Percentiles rank a stretch among this genome's conserved stretches.
phyloP scores from a whole-genome alignment of 495 filamentous ascomycete species.

The Glarea lozoyensis region DNA sequence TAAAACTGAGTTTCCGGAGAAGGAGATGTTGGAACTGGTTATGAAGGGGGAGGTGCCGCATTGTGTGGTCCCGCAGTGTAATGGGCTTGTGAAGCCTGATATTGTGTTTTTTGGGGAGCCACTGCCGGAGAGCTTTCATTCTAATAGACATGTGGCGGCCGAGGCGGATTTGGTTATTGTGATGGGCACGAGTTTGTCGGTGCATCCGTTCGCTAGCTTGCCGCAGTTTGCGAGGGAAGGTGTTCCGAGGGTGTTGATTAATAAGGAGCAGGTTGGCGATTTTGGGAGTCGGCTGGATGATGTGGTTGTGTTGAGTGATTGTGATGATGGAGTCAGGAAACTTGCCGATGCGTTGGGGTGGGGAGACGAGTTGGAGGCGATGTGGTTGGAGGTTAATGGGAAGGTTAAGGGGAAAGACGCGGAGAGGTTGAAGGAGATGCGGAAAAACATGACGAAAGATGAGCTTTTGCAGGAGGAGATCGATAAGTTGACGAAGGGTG shows the following conservation, averaged over 20 bases:
- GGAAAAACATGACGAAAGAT: conserved; percentile 31
- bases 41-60: conserved; percentile 52
- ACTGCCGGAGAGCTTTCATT: conserved; percentile 62
- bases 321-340: conserved; percentile 75
- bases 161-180: conserved; percentile 76
- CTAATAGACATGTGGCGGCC: conserved; percentile 41
- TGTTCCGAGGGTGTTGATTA: conserved; percentile 75
- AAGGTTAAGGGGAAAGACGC: conserved; percentile 30
- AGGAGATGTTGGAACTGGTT: conserved; percentile 62
- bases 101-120: conserved; percentile 89
- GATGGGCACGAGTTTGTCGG: conserved; percentile 83
- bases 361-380: conserved; percentile 69
- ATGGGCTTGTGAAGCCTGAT: conserved; percentile 86
- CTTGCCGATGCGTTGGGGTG: conserved; percentile 79
- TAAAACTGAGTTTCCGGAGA: conserved; percentile 56
- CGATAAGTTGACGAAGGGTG: conserved; percentile 40
- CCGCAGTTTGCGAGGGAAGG: conserved; percentile 51
- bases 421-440: conserved; percentile 4
- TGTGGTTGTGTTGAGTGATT: conserved; percentile 64
- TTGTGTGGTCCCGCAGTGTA: conserved; percentile 52
- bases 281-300: conserved; percentile 71
- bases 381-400: conserved; percentile 51
- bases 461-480: conserved; percentile 47
- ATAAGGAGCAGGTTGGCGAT: conserved; percentile 74
- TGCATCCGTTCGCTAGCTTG: conserved; percentile 83